Evolutionary conservation across 1,284 basidiomycete species (phyloP), one percentile per base, ranked within the genome.

Genomic region (Anthracocystis panici-leucophaei): DNA sequence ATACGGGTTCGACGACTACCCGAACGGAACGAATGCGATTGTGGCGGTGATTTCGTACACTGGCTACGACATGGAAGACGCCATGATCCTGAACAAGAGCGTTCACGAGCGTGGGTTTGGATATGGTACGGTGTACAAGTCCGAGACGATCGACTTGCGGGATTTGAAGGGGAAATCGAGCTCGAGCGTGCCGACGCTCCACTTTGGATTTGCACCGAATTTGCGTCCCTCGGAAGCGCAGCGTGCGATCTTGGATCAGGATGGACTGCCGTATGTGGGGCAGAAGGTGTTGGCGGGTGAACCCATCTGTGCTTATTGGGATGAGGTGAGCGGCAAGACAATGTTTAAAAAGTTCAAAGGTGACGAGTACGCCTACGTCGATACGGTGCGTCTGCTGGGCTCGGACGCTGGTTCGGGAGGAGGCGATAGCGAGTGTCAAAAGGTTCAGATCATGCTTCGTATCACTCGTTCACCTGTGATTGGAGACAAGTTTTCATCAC

Each of bases 31-130:
- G 46, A 99, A 99, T 86, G 97, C 97, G 18, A 89, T 99, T 64
- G 97, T 99, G 57, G 97, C 97, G 23, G 97, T 99, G 84, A 98
- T 99, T 79, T 99, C 97, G 0, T 99, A 99, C 86, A 99, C 97
- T 0, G 97, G 97, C 7, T 99, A 99, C 87, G 97, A 99, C 86
- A 99, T 99, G 97, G 97, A 99, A 87, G 97, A 99, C 82, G 97
- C 97, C 71, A 99, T 99, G 97, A 99, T 99, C 79, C 87, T 99
- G 57, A 99, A 99, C 88, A 99, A 99, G 88, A 98, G 95, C 5
- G 92, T 94, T 4, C 95, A 99, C 85, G 97, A 99, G 87, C 92
- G 97, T 46, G 97, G 97, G 0, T 99, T 99, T 85, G 95, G 89
- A 0, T 97, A 99, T 84, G 97, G 97, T 23, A 94, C 95, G 1